Evolutionary conservation across 2,329 filamentous ascomycete genomes (phyloP).

Genomic region (Byssothecium circinans): DNA sequence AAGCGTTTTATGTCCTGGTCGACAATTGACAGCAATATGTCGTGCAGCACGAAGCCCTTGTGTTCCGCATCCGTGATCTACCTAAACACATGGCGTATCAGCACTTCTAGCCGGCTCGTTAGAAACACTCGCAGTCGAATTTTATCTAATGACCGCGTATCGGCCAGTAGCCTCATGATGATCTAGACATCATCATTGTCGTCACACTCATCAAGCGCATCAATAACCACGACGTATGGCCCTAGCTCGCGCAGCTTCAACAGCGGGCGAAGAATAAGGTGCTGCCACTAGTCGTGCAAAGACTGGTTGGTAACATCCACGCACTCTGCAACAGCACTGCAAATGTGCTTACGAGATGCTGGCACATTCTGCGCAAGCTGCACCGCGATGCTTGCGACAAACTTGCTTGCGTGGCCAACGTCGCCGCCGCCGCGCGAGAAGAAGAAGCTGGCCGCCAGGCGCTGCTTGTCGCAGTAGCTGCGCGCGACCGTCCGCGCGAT

Average conservation of each 20-base stretch:
- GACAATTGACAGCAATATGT: too few relatives aligned
- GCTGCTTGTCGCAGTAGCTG: background rate
- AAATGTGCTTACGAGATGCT: constrained; percentile 9
- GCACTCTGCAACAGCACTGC: constrained; percentile 18
- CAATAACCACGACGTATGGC: constrained; percentile 12
- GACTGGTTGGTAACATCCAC: constrained; percentile 3
- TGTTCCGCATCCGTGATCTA: too few relatives aligned
- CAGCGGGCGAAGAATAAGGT: constrained; percentile 10
- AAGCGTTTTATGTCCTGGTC: too few relatives aligned
- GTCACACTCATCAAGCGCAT: constrained; percentile 40
- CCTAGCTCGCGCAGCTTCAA: background rate
- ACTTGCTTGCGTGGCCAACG: background rate
- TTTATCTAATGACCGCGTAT: constrained; percentile 3
- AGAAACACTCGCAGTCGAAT: constrained; percentile 18
- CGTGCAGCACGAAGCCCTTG: too few relatives aligned
- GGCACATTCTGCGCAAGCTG: constrained; percentile 13
- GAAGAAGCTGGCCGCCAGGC: background rate
- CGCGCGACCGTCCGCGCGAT: constrained; percentile 26
- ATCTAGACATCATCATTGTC: constrained; percentile 10
- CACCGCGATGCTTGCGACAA: constrained; percentile 20
- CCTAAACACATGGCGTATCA: too few relatives aligned
- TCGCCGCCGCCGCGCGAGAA: background rate
- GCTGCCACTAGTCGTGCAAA: constrained; percentile 14
- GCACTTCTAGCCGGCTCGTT: constrained; percentile 18
- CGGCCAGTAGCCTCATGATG: constrained; percentile 15